Base-by-base conservation (phyloP, 75 land plant genomes). In the Pinus albicaulis region DNA sequence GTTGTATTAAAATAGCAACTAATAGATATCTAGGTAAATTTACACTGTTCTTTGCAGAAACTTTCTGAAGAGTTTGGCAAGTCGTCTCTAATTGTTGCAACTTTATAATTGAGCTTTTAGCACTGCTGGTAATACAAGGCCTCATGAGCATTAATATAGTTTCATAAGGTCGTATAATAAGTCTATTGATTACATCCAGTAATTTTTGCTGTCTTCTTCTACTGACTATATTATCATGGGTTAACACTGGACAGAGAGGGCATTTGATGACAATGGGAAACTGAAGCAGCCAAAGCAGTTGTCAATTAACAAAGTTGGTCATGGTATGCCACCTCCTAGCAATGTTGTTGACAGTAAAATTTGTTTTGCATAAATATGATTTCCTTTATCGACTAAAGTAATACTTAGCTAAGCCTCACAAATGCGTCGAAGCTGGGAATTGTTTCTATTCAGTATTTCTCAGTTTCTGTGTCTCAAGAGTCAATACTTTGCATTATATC, bases 231-330 rank as follows among this genome's bases (percentile, higher is more conserved):
- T 48, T 48, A 48, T 48, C 53, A 48, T 48, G 53, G 53, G 62
- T 71, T 60, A 7, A 31, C 31, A 31, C 31, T 31, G 31, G 31
- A 34, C 86, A 98, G 99, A 98, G 77, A 92, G 86, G 81, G 98
- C 96, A 34, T 95, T 92, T 85, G 98, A 90, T 63, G 89, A 78
- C 36, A 82, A 91, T 75, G 93, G 99, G 7, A 78, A 82, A 41
- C 77, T 98, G 77, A 92, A 84, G 81, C 99, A 91, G 81, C 88
- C 98, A 74, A 98, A 95, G 80, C 76, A 90, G 73, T 83, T 98
- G 12, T 98, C 99, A 0, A 95, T 98, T 24, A 98, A 98, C 81
- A 98, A 98, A 96, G 99, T 95, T 81, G 99, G 99, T 74, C 99
- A 98, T 86, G 99, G 99, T 98, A 76, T 56, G 82, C 77, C 62